Base-by-base conservation (phyloP, 1,284 basidiomycete genomes). In the Ceratobasidium sp. region DNA sequence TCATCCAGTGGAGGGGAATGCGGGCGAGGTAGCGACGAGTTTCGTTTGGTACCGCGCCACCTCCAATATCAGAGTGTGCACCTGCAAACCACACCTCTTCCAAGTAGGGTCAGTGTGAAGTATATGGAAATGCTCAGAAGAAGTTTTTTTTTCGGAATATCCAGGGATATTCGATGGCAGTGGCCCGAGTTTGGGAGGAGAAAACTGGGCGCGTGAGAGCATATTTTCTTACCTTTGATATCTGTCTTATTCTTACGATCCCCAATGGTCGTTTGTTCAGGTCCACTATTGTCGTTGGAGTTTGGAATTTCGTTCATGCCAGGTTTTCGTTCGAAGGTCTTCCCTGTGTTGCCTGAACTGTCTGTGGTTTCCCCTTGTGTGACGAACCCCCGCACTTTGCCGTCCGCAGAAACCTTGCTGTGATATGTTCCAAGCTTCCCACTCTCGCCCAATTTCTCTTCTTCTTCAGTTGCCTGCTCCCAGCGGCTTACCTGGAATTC, bases 401-500 rank as follows among this genome's bases (percentile, higher is more conserved):
- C 55, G 23, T 26, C 35, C 4, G 35, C 35, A n/a, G 18, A 18
- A 13, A 2, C 21, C 30, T 38, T 58, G 6, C 55, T 28, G 18
- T 38, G 32, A 18, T 58, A 58, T 7, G 23, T 47, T 18, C 63
- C 18, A 4, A 23, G 58, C 46, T 50, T 64, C 14, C n/a, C 44
- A 23, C 2, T 35, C 41, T 52, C 47, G n/a, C 32, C 30, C 2
- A 38, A 28, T 9, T 21, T 32, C n/a, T 73, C 54, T 21, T 50
- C 38, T 4, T 44, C 4, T 28, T 64, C 8, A 28, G 49, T 21
- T 14, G 49, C 32, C 14, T 61, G 44, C 14, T 32, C 57, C 77
- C 80, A 88, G 64, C 82, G 77, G 62, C 86, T 87, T 0, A 84
- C 80, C 74, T 85, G 85, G 82, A 91, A 91, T 78, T 88, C 87